phyloP scores from a whole-genome alignment of 2,329 filamentous ascomycete species.

The Ophiostoma montium region DNA sequence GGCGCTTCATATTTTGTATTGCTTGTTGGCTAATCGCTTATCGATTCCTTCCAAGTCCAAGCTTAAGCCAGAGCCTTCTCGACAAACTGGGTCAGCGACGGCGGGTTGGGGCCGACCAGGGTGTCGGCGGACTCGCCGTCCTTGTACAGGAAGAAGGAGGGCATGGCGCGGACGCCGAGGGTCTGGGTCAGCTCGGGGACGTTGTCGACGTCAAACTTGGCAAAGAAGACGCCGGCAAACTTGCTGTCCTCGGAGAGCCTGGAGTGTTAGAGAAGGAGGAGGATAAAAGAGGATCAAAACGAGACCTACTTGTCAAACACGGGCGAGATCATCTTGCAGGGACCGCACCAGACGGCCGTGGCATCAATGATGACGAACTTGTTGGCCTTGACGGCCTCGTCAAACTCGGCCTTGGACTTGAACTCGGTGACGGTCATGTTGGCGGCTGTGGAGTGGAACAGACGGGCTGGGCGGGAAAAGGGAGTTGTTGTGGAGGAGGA shows the following conservation, averaged over 20 bases:
- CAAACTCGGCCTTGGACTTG: constrained; percentile 16
- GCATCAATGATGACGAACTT: constrained; percentile 65
- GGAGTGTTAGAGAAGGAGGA: constrained; percentile 1
- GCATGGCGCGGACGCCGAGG: constrained; percentile 78
- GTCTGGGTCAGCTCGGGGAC: constrained; percentile 61
- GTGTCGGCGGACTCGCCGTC: constrained; percentile 56
- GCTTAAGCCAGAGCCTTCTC: background rate
- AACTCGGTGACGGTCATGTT: constrained; percentile 11
- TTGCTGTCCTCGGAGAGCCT: constrained; percentile 40
- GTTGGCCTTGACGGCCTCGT: constrained; percentile 24
- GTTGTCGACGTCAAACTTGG: constrained; percentile 85
- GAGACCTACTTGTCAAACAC: constrained; percentile 47
- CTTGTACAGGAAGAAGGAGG: constrained; percentile 80
- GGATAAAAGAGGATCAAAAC: constrained; percentile 7
- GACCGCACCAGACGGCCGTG: constrained; percentile 85
- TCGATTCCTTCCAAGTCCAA: background rate
- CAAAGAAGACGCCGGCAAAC: constrained; percentile 49
- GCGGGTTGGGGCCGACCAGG: constrained; percentile 70
- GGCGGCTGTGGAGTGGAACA: constrained; percentile 11
- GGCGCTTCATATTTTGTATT: too few relatives aligned
- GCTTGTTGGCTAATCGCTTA: too few relatives aligned
- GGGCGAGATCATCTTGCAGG: constrained; percentile 84
- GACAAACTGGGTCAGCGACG: constrained; percentile 9
- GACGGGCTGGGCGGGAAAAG: background rate
- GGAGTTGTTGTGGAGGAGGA: background rate